These are phyloP conservation scores for Epichloe sylvatica DNA, from an alignment of 2,329 filamentous ascomycete species.

Conservation along the genomic window DNA sequence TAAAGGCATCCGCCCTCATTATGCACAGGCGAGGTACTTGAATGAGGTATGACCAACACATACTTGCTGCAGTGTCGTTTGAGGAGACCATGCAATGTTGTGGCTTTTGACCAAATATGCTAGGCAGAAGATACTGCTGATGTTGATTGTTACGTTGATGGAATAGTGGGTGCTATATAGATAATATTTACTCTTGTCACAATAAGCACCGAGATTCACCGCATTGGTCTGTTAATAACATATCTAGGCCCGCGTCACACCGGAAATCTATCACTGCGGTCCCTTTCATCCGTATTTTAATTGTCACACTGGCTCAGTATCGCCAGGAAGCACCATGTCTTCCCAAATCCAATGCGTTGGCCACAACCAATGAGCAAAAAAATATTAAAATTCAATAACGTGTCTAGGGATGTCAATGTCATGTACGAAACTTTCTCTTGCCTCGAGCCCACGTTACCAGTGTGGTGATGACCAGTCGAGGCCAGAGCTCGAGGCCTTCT, in stretches of 20 bases:
- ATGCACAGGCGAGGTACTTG: conserved; percentile 16
- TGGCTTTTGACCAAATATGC: background rate
- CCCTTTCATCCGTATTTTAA: no score
- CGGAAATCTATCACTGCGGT: no score
- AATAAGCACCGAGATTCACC: background rate
- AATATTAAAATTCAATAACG: background rate
- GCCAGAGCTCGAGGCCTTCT: conserved; percentile 24
- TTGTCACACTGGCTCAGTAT: no score
- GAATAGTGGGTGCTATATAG: background rate
- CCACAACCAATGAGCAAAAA: background rate
- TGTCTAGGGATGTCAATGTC: background rate
- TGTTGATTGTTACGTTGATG: background rate
- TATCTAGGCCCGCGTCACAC: background rate
- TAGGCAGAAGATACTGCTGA: background rate
- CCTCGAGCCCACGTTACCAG: conserved; percentile 20
- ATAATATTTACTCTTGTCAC: no score
- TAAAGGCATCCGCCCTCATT: conserved; percentile 19
- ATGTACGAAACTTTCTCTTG: conserved; percentile 31
- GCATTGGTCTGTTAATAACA: background rate
- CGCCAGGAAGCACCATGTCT: no score
- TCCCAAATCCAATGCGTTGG: no score
- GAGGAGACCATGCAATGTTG: background rate
- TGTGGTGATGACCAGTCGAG: conserved; percentile 12
- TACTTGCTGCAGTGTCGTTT: background rate
- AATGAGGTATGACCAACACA: background rate